Base-by-base conservation (phyloP, 1,139 yeast species). In the Magnusiomyces paraingens region DNA sequence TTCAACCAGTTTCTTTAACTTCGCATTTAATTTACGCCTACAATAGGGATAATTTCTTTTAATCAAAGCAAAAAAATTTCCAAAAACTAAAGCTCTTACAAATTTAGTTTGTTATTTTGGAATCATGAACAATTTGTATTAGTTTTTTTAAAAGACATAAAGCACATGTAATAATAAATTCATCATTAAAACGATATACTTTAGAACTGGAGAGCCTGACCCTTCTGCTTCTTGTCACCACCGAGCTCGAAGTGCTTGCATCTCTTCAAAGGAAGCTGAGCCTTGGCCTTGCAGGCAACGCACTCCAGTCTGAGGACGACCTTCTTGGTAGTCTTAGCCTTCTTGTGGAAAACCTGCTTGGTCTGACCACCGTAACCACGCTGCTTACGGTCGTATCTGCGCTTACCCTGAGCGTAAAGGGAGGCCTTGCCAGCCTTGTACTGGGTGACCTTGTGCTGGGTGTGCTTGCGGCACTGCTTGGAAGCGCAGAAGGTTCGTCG, bases 321-420 rank as follows among this genome's bases (percentile, higher is more conserved):
- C 87, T 93, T 93, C 90, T 93, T 93, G 84, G 99, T 93, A 70
- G 99, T 93, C 91, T 93, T 93, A 71, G 99, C 99, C 80, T 93
- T 94, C 87, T 93, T 93, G 89, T 90, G 98, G 97, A 93, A 93
- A 81, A 94, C 88, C 76, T 87, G 99, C 84, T 90, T 93, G 81
- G 99, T 93, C 83, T 93, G 99, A 88, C 99, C 99, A 88, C 99
- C 99, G 81, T 84, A 93, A 89, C 99, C 99, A 74, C 88, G 78
- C 83, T 93, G 99, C 82, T 93, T 93, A 81, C 99, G 95, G 94
- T 94, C 99, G 83, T 93, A 93, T 84, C 99, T 91, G 85, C 99
- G 89, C 91, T 94, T 94, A 86, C 99, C 99, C 83, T 93, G 98
- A 70, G 98, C 97, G 76, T 84, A 90, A 73, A 91, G 85, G 67